Evolutionary conservation across 768 basidiomycete genomes (phyloP), one percentile per base, ranked within the genome.

Genomic region (Termitomyces sp.): DNA sequence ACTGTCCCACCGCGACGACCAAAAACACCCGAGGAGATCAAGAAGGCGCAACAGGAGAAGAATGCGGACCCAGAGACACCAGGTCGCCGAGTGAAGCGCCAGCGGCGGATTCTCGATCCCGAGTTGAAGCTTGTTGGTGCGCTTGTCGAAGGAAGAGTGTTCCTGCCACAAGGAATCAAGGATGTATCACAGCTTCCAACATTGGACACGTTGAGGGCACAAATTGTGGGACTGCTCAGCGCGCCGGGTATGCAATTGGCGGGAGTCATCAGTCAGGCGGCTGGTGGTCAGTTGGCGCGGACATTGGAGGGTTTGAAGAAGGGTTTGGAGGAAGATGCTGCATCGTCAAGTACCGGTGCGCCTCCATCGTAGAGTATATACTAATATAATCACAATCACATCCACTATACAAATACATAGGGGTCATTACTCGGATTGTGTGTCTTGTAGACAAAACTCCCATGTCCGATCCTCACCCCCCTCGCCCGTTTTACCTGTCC

Each of bases 401-500:
- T 54, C 39, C 22, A 7, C 25, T n/a, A 46, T 44, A 18, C 23
- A 32, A 10, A 38, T 32, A 47, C 20, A 42, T 16, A n/a, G 31
- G 7, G 5, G 3, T 40, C 23, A 49, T 48, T 47, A 39, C 20
- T 50, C 51, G 13, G 36, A 31, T 25, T 50, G 36, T 7, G 27
- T 54, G 47, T 72, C 72, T 54, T 65, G 67, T 35, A 81, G 61
- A 69, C 78, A 92, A 70, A 95, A 94, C 68, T 94, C 90, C 92
- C 93, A 95, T 58, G 90, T 94, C 56, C 91, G 76, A 60, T 93
- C 89, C 61, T 86, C 89, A 44, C 84, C 89, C 9, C 82, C 87
- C 64, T 83, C 84, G 35, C 83, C 89, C 12, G 83, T 90, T 72
- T 68, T 86, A 25, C 80, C 83, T 38, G 73, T 80, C 27, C 82